These are phyloP conservation scores for Kalanchoe fedtschenkoi DNA, from an alignment of 164 flowering plant species.

Conservation along the genomic window DNA sequence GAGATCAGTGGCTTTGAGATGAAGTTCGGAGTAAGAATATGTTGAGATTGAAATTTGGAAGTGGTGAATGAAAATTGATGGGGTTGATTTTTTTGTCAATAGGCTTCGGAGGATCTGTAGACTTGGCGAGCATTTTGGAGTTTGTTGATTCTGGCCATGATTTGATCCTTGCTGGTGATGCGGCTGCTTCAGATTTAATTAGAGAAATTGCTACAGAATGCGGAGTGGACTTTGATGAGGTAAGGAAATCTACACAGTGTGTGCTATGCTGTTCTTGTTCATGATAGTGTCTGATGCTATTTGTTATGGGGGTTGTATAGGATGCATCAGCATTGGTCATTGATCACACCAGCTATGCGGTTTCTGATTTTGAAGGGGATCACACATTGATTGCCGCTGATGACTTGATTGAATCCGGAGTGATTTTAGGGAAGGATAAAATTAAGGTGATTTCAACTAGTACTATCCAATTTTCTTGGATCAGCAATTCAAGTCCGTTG, in stretches of 20 bases:
- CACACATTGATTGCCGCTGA: conserved; percentile 86
- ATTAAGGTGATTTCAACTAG: conserved; percentile 29
- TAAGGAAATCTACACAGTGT: conserved; percentile 8
- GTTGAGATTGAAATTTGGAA: neutral
- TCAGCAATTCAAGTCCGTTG: neutral
- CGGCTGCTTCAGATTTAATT: conserved; percentile 71
- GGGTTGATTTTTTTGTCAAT: neutral
- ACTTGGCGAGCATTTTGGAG: conserved; percentile 50
- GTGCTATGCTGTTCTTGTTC: neutral
- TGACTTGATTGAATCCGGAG: conserved; percentile 56
- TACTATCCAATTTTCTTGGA: neutral
- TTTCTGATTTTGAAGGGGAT: conserved; percentile 62
- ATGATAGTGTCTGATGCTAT: neutral
- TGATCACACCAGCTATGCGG: conserved; percentile 82
- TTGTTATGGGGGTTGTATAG: conserved; percentile 17
- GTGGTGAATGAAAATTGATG: neutral
- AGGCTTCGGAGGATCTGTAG: conserved; percentile 87
- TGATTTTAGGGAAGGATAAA: conserved; percentile 44
- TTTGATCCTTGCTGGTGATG: conserved; percentile 70
- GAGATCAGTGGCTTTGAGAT: no score
- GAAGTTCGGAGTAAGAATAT: no score
- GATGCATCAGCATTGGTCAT: conserved; percentile 73
- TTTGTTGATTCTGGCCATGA: conserved; percentile 89
- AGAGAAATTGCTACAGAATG: conserved; percentile 75
- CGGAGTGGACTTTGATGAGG: conserved; percentile 98